Percentiles rank a stretch among this genome's conserved stretches.
These are phyloP conservation scores for Lojkania enalia DNA, from an alignment of 2,329 filamentous ascomycete species.

Conservation along the genomic window DNA sequence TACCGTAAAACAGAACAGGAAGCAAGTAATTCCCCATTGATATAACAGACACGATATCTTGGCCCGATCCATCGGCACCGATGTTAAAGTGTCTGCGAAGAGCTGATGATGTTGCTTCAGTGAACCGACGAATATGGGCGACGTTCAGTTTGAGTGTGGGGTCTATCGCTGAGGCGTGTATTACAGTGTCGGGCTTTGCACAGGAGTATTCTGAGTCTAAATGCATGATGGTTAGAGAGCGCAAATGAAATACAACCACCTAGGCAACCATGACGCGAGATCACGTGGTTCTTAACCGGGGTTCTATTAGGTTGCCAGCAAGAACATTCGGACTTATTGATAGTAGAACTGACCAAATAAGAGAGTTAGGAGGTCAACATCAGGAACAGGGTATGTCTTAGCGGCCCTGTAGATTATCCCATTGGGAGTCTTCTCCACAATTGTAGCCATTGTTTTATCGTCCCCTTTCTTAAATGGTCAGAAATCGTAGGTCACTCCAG, in stretches of 20 bases:
- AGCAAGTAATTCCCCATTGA: slow-evolving; percentile 61
- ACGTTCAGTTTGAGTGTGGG: slow-evolving; percentile 60
- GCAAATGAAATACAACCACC: not conserved
- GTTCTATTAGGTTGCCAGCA: too few species aligned
- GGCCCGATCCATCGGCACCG: slow-evolving; percentile 52
- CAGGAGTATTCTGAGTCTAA: slow-evolving; percentile 34
- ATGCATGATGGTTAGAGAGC: slow-evolving; percentile 7
- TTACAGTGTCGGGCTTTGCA: slow-evolving; percentile 53
- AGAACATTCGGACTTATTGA: too few species aligned
- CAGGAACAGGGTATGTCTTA: slow-evolving; percentile 39
- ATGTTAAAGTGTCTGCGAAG: slow-evolving; percentile 59
- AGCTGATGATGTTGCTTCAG: slow-evolving; percentile 59
- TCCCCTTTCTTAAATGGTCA: too few species aligned
- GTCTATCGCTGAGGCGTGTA: slow-evolving; percentile 62
- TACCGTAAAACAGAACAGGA: slow-evolving; percentile 58
- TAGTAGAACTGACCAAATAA: slow-evolving; percentile 43
- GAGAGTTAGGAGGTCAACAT: slow-evolving; percentile 47
- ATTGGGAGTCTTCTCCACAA: slow-evolving; percentile 35
- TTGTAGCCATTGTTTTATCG: slow-evolving; percentile 32
- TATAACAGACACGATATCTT: slow-evolving; percentile 58
- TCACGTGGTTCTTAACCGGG: slow-evolving; percentile 7
- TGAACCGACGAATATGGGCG: slow-evolving; percentile 52
- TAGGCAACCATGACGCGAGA: slow-evolving; percentile 2
- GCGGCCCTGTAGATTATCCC: slow-evolving; percentile 38
- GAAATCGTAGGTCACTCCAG: not conserved